Percentiles rank a stretch among this genome's conserved stretches.
Evolutionary conservation across 2,329 filamentous ascomycete genomes (phyloP).

Genomic region (Ustulina deusta): DNA sequence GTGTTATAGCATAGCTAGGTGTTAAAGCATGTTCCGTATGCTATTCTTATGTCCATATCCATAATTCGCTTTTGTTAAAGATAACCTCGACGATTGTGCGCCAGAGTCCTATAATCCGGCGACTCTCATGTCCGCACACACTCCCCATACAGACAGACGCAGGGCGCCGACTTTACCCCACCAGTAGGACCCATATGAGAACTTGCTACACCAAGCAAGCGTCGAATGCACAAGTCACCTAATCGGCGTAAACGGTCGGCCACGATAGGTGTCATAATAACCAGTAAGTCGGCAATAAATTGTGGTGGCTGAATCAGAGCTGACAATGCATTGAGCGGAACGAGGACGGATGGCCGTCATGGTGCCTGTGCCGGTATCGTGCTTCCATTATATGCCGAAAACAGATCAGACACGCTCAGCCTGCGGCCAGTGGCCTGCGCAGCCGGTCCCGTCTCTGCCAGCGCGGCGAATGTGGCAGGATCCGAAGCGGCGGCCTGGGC

Average conservation of each 20-base stretch:
- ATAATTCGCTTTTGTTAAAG: background rate
- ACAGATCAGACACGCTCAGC: constrained; percentile 45
- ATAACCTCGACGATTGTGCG: background rate
- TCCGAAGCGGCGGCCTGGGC: constrained; percentile 33
- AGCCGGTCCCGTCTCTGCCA: constrained; percentile 25
- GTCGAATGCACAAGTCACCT: background rate
- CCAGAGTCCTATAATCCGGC: background rate
- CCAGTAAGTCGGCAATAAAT: background rate
- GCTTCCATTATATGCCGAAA: constrained; percentile 32
- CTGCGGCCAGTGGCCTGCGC: constrained; percentile 38
- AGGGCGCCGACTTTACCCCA: background rate
- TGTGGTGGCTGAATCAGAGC: background rate
- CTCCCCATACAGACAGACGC: background rate
- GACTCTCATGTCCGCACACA: background rate
- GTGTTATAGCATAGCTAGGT: background rate
- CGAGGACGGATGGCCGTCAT: background rate
- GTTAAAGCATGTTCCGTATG: constrained; percentile 3
- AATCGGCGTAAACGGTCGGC: background rate
- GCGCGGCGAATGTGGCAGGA: constrained; percentile 7
- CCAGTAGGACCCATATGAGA: constrained; percentile 5
- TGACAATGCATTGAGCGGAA: background rate
- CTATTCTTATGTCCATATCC: constrained; percentile 13
- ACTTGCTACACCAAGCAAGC: constrained; percentile 1
- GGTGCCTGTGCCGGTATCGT: constrained; percentile 4
- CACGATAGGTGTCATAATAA: constrained; percentile 1